A percentile compares a stretch with the other conserved stretches of the same genome.
Conservation (phyloP, 768 basidiomycete species). For the Calocera viscosa region DNA sequence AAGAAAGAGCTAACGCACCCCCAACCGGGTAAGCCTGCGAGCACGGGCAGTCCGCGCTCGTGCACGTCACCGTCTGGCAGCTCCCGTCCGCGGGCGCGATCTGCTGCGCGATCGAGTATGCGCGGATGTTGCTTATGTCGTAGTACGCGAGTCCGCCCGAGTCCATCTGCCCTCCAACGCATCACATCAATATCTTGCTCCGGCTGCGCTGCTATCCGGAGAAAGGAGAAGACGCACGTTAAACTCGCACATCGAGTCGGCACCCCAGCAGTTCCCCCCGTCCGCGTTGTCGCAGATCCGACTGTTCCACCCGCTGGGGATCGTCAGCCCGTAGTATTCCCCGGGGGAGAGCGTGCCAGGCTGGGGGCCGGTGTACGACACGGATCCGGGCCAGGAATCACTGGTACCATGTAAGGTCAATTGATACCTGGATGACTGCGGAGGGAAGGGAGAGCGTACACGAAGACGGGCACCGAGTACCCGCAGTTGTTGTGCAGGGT, state of each 20-base stretch:
- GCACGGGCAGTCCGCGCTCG: constrained; percentile 1
- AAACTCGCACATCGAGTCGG: neutral
- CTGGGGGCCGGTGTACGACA: neutral
- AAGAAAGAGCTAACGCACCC: neutral
- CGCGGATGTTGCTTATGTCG: neutral
- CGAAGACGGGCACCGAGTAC: neutral
- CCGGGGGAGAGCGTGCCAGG: neutral
- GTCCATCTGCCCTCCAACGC: neutral
- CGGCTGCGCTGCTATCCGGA: neutral
- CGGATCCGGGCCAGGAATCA: neutral
- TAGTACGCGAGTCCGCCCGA: neutral
- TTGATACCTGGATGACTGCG: neutral
- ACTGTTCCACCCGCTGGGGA: neutral
- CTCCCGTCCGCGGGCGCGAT: neutral
- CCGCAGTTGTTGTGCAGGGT: neutral
- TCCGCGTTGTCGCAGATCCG: neutral
- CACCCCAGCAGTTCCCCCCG: neutral
- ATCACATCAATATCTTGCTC: neutral
- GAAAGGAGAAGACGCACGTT: neutral
- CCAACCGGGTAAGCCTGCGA: neutral
- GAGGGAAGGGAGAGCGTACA: neutral
- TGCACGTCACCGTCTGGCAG: neutral
- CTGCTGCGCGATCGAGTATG: constrained; percentile 2
- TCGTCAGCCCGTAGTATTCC: neutral
- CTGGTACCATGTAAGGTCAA: neutral